These are phyloP conservation scores for Trichoderma erinaceum DNA, from an alignment of 495 filamentous ascomycete genomes.

Conservation along the genomic window DNA sequence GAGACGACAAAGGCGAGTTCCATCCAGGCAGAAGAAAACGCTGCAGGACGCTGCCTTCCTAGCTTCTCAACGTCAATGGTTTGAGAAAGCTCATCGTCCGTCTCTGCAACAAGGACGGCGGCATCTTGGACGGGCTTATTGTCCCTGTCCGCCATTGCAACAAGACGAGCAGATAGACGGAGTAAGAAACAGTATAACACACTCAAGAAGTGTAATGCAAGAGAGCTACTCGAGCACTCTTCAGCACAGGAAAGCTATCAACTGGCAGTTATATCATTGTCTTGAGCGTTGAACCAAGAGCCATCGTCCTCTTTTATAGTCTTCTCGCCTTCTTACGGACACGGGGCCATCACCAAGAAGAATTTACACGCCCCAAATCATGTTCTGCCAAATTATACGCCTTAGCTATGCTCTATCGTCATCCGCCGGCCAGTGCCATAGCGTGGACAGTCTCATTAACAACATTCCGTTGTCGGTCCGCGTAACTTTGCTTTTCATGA, in stretches of 20 bases:
- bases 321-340: neutral
- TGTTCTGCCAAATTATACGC: neutral
- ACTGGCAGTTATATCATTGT: neutral
- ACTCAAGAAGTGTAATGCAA: neutral
- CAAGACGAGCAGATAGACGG: neutral
- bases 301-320: slow-evolving; percentile 2
- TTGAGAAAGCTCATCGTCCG: neutral
- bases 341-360: neutral
- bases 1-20: slow-evolving; percentile 70
- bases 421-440: neutral
- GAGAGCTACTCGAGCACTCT: neutral
- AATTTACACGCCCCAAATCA: neutral
- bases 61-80: slow-evolving; percentile 53
- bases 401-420: slow-evolving; percentile 7
- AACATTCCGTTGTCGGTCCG: slow-evolving; percentile 10
- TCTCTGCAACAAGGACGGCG: neutral
- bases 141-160: neutral
- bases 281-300: neutral
- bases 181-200: neutral
- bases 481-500: neutral
- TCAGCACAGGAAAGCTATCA: neutral
- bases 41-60: slow-evolving; percentile 62
- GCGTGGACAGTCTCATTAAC: slow-evolving; percentile 3
- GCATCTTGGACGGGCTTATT: neutral
- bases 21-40: slow-evolving; percentile 52